A percentile compares a stretch with the other conserved stretches of the same genome.
phyloP scores from a whole-genome alignment of 176 grass and related monocot species.

The Oryza glaberrima region DNA sequence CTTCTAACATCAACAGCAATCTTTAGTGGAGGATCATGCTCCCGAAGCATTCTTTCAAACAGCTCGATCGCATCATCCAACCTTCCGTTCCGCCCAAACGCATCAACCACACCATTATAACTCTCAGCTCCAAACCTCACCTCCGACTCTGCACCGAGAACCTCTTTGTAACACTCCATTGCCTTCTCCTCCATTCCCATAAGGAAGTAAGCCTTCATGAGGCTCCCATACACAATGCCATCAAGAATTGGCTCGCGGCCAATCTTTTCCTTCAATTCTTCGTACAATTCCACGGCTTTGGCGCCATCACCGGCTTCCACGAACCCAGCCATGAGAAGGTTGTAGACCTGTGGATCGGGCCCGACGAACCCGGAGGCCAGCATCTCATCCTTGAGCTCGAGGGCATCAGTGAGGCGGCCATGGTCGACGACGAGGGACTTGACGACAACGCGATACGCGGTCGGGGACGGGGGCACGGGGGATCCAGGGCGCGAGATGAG shows the following conservation, averaged over 20 bases:
- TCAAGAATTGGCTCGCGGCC: slow-evolving; percentile 53
- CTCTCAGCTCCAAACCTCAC: slow-evolving; percentile 59
- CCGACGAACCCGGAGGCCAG: slow-evolving; percentile 61
- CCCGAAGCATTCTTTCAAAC: slow-evolving; percentile 74
- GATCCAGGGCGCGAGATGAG: slow-evolving; percentile 65
- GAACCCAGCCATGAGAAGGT: slow-evolving; percentile 64
- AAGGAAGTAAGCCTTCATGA: slow-evolving; percentile 81
- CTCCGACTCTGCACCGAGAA: slow-evolving; percentile 42
- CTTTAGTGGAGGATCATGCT: slow-evolving; percentile 68
- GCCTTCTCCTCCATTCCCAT: slow-evolving; percentile 71
- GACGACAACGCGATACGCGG: slow-evolving; percentile 74
- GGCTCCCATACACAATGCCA: slow-evolving; percentile 73
- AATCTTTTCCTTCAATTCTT: slow-evolving; percentile 66
- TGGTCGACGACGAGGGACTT: slow-evolving; percentile 64
- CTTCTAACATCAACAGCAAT: slow-evolving; percentile 64
- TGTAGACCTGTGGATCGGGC: slow-evolving; percentile 74
- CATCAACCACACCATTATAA: slow-evolving; percentile 65
- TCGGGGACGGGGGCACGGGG: slow-evolving; percentile 65
- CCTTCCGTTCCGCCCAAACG: slow-evolving; percentile 59
- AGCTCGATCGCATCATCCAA: slow-evolving; percentile 66
- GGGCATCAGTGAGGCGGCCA: slow-evolving; percentile 56
- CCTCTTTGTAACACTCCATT: slow-evolving; percentile 60
- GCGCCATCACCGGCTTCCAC: slow-evolving; percentile 45
- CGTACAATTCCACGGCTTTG: slow-evolving; percentile 57
- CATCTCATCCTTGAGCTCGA: slow-evolving; percentile 78